Conservation (phyloP, 1,139 yeast species). For the Kluyveromyces sp. region DNA sequence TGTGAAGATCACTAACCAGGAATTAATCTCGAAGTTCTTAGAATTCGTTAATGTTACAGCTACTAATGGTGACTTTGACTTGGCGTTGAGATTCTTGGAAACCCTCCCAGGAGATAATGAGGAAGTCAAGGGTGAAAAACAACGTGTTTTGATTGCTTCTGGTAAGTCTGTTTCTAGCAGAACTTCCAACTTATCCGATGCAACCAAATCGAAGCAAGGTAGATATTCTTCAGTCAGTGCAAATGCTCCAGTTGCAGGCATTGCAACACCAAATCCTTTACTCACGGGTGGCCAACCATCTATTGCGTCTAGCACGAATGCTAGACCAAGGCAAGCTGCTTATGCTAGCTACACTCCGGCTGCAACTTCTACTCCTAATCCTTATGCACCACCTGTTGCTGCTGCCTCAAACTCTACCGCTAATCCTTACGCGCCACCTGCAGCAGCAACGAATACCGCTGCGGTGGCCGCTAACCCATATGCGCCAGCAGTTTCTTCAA, state of each 20-base stretch:
- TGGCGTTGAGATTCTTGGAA: slow-evolving; percentile 65
- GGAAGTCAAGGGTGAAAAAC: slow-evolving; percentile 59
- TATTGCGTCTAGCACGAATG: slow-evolving; percentile 18
- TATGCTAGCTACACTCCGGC: slow-evolving; percentile 17
- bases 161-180: slow-evolving; percentile 19
- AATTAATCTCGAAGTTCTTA: slow-evolving; percentile 31
- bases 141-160: slow-evolving; percentile 66
- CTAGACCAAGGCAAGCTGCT: slow-evolving; percentile 11
- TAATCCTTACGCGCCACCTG: slow-evolving; percentile 10
- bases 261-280: slow-evolving; percentile 23
- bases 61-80: slow-evolving; percentile 73
- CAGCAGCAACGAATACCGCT: too few species aligned
- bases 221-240: slow-evolving; percentile 9
- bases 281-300: slow-evolving; percentile 19
- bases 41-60: slow-evolving; percentile 81
- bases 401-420: slow-evolving; percentile 30
- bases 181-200: slow-evolving; percentile 9
- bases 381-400: slow-evolving; percentile 16
- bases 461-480: background rate
- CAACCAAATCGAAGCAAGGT: slow-evolving; percentile 6
- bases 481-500: slow-evolving; percentile 13
- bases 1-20: slow-evolving; percentile 29
- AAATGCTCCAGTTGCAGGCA: slow-evolving; percentile 10
- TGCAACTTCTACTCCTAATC: slow-evolving; percentile 13
- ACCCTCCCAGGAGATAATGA: slow-evolving; percentile 62